Evolutionary conservation across 768 basidiomycete genomes (phyloP), one percentile per base, ranked within the genome.

Genomic region (Lyophyllum semitale): DNA sequence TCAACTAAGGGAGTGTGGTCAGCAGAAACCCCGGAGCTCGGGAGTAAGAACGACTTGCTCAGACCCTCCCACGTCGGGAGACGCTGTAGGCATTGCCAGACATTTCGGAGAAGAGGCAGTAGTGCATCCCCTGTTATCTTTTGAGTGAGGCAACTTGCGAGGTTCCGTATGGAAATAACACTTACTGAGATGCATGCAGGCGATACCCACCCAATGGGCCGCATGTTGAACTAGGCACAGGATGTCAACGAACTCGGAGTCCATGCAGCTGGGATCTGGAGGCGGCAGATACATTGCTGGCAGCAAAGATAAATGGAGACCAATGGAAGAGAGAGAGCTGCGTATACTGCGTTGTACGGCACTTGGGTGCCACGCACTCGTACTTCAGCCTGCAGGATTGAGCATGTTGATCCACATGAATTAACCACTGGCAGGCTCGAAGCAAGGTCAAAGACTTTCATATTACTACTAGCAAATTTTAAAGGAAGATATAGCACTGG

Each of bases 211-310:
- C 57, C 52, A 54, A 23, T 48, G 40, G 8, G 42, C 54, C 13
- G 38, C 52, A 46, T 53, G 50, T 30, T 52, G 30, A 15, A 51
- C 40, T 12, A 59, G 42, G 18, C 37, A 42, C 17, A 26, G 22
- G 11, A 61, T 27, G 53, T 51, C 42, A 8, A 42, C 25, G 12
- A 45, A 12, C 18, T 54, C 47, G 26, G 57, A 30, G 35, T 44
- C 49, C 37, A 43, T 12, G 11, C 26, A 32, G 27, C 18, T 30
- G 11, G 25, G 15, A 30, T 35, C 29, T n/a, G 15, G 53, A 27
- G 53, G 37, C 30, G 44, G 15, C 27, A 55, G 26, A 52, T 59
- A 51, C 53, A 59, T 54, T n/a, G 26, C 44, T n/a, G 44, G 26
- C 8, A 18, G 7, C 17, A 17, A 4, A 8, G 27, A 29, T 29